Evolutionary conservation across 129 eudicot species (phyloP).

Genomic region (Artemisia annua): DNA sequence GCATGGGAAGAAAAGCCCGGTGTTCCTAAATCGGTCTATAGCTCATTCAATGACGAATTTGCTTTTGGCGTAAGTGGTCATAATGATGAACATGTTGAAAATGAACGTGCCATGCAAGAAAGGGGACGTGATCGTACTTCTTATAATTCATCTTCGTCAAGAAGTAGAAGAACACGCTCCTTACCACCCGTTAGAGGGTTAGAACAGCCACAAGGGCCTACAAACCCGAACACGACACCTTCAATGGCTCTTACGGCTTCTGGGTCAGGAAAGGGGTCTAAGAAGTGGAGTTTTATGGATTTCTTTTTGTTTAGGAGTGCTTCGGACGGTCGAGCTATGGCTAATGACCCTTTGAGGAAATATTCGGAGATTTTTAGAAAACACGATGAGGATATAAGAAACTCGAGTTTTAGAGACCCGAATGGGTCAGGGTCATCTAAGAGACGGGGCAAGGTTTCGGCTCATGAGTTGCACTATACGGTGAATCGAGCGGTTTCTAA

Average conservation of each 20-base stretch:
- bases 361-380: conserved; percentile 44
- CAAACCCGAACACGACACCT: neutral
- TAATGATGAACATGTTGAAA: neutral
- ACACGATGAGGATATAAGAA: conserved; percentile 43
- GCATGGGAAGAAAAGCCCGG: conserved; percentile 60
- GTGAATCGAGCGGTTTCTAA: conserved; percentile 71
- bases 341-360: conserved; percentile 69
- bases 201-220: conserved; percentile 45
- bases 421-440: conserved; percentile 40
- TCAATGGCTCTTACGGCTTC: conserved; percentile 31
- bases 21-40: conserved; percentile 26
- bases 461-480: conserved; percentile 90
- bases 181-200: conserved; percentile 63
- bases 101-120: conserved; percentile 17
- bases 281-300: conserved; percentile 73
- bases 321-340: conserved; percentile 85
- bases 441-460: conserved; percentile 61
- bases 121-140: conserved; percentile 35
- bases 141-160: conserved; percentile 37
- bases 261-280: conserved; percentile 38
- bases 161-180: conserved; percentile 67
- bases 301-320: conserved; percentile 86
- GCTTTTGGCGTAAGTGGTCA: conserved; percentile 49
- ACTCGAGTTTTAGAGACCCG: conserved; percentile 36
- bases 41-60: conserved; percentile 35